These are phyloP conservation scores for Cucurbitaria berberidis DNA, from an alignment of 2,329 filamentous ascomycete genomes.

Conservation along the genomic window DNA sequence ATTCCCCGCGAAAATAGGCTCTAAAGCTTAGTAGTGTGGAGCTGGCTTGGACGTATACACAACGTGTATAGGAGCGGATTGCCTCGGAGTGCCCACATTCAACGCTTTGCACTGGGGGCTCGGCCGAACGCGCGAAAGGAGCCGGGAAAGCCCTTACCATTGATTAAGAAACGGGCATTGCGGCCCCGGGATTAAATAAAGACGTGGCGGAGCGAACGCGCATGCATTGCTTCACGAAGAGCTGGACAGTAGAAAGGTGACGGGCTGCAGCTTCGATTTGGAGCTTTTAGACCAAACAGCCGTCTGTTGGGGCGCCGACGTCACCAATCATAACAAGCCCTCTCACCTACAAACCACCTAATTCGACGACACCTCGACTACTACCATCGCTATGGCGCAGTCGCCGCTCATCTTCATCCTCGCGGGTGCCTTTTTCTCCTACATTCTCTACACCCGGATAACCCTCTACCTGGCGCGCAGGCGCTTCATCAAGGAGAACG, in stretches of 20 bases:
- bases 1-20: background rate
- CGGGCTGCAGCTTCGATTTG: background rate
- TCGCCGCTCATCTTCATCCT: conserved; percentile 38
- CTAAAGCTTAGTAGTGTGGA: background rate
- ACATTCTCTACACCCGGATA: conserved; percentile 43
- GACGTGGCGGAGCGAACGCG: background rate
- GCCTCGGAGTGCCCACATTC: background rate
- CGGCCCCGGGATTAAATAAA: too few relatives aligned
- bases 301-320: background rate
- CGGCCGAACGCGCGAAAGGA: background rate
- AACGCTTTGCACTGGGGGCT: background rate
- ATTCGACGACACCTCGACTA: background rate
- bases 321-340: background rate
- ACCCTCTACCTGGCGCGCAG: conserved; percentile 46
- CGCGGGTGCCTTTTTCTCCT: conserved; percentile 41
- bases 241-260: background rate
- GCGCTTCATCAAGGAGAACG: conserved; percentile 50
- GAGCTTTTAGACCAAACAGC: background rate
- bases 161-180: too few relatives aligned
- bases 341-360: background rate
- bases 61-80: background rate
- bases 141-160: too few relatives aligned
- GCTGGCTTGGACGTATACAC: background rate
- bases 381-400: conserved; percentile 23
- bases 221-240: background rate